Evolutionary conservation across 2,329 filamentous ascomycete species (phyloP).

Genomic region (Botrytis cinerea): DNA sequence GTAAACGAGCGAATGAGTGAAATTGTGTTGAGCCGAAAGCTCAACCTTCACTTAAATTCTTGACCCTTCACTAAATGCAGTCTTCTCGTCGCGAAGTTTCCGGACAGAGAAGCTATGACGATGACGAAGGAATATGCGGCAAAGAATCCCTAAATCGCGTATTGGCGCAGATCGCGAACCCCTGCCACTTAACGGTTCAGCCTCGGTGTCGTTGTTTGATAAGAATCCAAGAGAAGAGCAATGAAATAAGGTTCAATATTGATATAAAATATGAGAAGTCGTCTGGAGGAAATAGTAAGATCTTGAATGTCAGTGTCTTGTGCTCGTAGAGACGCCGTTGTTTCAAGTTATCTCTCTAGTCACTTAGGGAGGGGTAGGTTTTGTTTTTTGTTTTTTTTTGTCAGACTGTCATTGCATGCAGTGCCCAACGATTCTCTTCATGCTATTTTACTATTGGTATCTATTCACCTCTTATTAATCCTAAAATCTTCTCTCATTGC

Average conservation of each 20-base stretch:
- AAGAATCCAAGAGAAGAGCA: background rate
- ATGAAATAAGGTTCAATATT: background rate
- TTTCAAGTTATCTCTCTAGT: slow-evolving; percentile 13
- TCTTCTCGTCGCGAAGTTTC: background rate
- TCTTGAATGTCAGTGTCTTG: background rate
- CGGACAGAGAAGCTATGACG: slow-evolving; percentile 21
- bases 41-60: slow-evolving; percentile 18
- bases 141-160: slow-evolving; percentile 6
- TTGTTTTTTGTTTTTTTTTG: background rate
- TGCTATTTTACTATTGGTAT: slow-evolving; percentile 19
- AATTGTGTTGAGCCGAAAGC: slow-evolving; percentile 17
- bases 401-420: background rate
- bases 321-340: background rate
- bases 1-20: slow-evolving; percentile 9
- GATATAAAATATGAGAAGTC: background rate
- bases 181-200: slow-evolving; percentile 9
- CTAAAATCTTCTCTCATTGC: slow-evolving; percentile 3
- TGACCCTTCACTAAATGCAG: slow-evolving; percentile 15
- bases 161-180: slow-evolving; percentile 9
- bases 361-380: background rate
- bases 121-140: slow-evolving; percentile 15
- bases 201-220: background rate
- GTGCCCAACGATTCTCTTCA: background rate
- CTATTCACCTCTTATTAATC: slow-evolving; percentile 10
- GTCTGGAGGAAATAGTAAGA: background rate